These are phyloP conservation scores for Neofusicoccum sp. DNA, from an alignment of 2,329 filamentous ascomycete species.

Conservation along the genomic window DNA sequence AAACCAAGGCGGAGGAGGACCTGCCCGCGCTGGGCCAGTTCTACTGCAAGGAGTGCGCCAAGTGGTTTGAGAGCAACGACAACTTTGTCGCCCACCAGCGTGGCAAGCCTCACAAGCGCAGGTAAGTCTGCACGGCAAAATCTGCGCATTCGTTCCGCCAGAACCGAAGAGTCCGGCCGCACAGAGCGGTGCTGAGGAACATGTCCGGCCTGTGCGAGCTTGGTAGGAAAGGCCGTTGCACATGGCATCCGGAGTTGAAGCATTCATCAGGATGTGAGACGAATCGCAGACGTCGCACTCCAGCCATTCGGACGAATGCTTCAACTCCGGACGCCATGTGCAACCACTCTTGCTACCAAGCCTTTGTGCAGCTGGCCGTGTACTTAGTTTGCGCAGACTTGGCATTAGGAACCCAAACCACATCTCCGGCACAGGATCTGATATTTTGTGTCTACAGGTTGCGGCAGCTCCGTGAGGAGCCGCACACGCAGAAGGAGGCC, in stretches of 20 bases:
- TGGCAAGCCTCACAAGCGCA: slow-evolving; percentile 91
- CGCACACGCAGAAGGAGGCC: slow-evolving; percentile 81
- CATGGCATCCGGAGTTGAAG: no score
- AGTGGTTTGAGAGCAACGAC: slow-evolving; percentile 87
- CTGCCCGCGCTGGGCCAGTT: slow-evolving; percentile 79
- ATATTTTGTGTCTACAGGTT: slow-evolving; percentile 55
- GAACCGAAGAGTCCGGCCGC: slow-evolving; percentile 19
- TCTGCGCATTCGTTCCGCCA: neutral
- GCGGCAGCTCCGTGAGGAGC: slow-evolving; percentile 77
- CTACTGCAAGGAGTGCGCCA: slow-evolving; percentile 92
- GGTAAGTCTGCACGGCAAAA: slow-evolving; percentile 48
- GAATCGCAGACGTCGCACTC: no score
- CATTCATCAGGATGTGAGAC: no score
- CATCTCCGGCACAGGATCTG: neutral
- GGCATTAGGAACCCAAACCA: no score
- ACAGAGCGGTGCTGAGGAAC: no score
- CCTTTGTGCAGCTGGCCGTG: no score
- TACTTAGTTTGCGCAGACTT: neutral
- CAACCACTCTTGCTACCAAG: no score
- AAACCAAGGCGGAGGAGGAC: slow-evolving; percentile 78
- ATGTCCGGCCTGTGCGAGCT: no score
- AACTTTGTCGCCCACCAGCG: slow-evolving; percentile 74
- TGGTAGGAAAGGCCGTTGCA: no score
- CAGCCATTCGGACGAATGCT: no score
- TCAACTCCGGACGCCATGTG: no score